These are phyloP conservation scores for Teunomyces aglyptinius DNA, from an alignment of 805 yeast genomes.

Conservation along the genomic window DNA sequence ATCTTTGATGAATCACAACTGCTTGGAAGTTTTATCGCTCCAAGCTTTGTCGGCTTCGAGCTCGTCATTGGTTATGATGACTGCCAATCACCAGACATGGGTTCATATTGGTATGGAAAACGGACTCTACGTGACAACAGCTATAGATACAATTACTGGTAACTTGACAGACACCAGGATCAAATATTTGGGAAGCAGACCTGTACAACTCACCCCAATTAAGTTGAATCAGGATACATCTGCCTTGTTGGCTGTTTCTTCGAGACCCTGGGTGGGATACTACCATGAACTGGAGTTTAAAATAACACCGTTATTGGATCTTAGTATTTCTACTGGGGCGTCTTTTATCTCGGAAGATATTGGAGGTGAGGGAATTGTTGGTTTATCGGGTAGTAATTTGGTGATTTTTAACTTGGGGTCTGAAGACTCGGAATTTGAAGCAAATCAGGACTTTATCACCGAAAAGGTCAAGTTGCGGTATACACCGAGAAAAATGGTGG, in stretches of 20 bases:
- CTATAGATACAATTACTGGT: constrained; percentile 59
- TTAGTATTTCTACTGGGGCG: constrained; percentile 44
- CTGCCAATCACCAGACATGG: constrained; percentile 18
- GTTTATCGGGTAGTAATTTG: constrained; percentile 51
- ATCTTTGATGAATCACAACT: constrained; percentile 56
- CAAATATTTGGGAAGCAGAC: constrained; percentile 70
- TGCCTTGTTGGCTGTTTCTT: constrained; percentile 43
- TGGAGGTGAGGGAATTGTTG: constrained; percentile 61
- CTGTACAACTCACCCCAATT: constrained; percentile 50
- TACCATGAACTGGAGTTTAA: constrained; percentile 34
- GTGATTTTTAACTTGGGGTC: constrained; percentile 56
- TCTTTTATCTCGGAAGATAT: constrained; percentile 63
- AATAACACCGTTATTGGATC: constrained; percentile 47
- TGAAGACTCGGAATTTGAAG: constrained; percentile 27
- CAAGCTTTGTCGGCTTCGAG: constrained; percentile 61
- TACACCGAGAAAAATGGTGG: constrained; percentile 47
- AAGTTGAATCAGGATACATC: constrained; percentile 4
- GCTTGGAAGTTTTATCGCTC: constrained; percentile 59
- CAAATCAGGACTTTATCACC: constrained; percentile 25
- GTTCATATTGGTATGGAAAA: constrained; percentile 81
- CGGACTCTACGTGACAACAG: constrained; percentile 73
- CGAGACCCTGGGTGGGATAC: constrained; percentile 57
- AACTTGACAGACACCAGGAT: constrained; percentile 57
- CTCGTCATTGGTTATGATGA: constrained; percentile 24
- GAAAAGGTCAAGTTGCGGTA: constrained; percentile 43